A percentile compares a stretch with the other conserved stretches of the same genome.
Conservation (phyloP, 176 grass and related monocot genomes). For the Phyllostachys edulis region DNA sequence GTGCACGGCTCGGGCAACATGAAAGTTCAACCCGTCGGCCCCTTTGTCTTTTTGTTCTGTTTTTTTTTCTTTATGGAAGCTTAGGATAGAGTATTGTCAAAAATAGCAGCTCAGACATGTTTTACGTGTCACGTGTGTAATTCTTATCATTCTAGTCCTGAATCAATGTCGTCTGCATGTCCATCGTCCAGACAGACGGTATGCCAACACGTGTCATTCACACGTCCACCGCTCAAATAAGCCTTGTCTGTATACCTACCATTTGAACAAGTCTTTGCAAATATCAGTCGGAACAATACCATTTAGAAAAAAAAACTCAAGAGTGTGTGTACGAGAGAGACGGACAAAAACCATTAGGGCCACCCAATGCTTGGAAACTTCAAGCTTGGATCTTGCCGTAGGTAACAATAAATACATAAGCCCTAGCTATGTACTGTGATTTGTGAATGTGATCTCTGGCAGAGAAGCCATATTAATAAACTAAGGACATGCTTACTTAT, state of each 20-base stretch:
- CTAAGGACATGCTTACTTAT: not conserved
- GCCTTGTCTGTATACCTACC: too few relatives aligned
- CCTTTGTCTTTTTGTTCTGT: conserved; percentile 2
- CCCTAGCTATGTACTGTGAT: not conserved
- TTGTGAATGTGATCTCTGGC: not conserved
- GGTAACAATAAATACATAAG: conserved; percentile 4
- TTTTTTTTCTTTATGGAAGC: not conserved
- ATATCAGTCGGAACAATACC: too few relatives aligned
- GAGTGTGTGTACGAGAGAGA: too few relatives aligned
- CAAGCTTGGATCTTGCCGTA: not conserved
- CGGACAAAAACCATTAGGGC: conserved; percentile 15
- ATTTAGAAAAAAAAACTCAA: too few relatives aligned
- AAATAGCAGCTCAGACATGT: too few relatives aligned
- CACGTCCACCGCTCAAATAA: too few relatives aligned
- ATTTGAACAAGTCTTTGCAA: too few relatives aligned
- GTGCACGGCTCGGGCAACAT: conserved; percentile 15
- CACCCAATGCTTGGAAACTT: not conserved
- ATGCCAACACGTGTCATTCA: too few relatives aligned
- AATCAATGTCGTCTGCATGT: too few relatives aligned
- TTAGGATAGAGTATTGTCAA: not conserved
- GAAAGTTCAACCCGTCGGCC: not conserved
- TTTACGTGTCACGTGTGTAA: too few relatives aligned
- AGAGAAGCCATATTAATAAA: not conserved
- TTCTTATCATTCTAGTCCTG: too few relatives aligned
- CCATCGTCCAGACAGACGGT: too few relatives aligned